Percentiles rank a stretch among this genome's conserved stretches.
Evolutionary conservation across 331 rosid genomes (phyloP).

Genomic region (Phaseolus coccineus): DNA sequence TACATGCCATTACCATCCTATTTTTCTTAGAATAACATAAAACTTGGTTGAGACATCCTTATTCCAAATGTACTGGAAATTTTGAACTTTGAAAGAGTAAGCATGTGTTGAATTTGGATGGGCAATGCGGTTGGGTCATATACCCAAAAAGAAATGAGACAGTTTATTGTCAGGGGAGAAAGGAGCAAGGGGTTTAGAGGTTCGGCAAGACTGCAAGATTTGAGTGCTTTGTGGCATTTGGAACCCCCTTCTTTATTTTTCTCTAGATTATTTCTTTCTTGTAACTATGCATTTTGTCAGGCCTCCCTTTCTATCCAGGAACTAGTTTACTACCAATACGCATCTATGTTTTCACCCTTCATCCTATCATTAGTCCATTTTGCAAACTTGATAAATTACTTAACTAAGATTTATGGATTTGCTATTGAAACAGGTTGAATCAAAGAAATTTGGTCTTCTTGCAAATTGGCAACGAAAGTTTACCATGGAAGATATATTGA

Average conservation of each 20-base stretch:
- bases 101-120: not conserved
- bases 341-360: not conserved
- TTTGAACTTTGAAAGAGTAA: not conserved
- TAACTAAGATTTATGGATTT: conserved; percentile 30
- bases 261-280: not conserved
- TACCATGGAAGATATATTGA: conserved; percentile 96
- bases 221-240: not conserved
- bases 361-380: not conserved
- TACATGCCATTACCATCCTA: not conserved
- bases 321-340: conserved; percentile 22
- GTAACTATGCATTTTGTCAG: conserved; percentile 14
- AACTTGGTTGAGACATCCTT: conserved; percentile 7
- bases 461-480: conserved; percentile 97
- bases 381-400: conserved; percentile 17
- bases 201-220: not conserved
- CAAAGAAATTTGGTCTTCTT: conserved; percentile 92
- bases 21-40: not conserved
- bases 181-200: not conserved
- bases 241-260: not conserved
- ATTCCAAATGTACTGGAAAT: not conserved
- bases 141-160: not conserved
- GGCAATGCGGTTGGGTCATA: not conserved
- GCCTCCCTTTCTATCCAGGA: not conserved
- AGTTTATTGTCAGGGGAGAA: not conserved
- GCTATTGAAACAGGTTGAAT: conserved; percentile 76